Base-by-base conservation (phyloP, 306 rosid species). In the Pyrus pyrifolia region DNA sequence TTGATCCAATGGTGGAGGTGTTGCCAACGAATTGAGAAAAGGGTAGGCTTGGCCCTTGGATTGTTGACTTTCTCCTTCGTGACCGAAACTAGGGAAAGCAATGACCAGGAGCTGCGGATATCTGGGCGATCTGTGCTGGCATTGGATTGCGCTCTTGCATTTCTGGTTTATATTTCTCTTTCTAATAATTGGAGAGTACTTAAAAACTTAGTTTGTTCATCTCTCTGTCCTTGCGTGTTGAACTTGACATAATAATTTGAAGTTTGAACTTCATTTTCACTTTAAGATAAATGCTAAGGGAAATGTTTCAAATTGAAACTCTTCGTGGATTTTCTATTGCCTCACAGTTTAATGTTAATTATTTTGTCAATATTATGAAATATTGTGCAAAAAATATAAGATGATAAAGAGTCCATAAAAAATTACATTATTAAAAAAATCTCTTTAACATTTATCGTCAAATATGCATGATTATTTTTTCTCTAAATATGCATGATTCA, bases 391-490 rank as follows among this genome's bases (percentile, higher is more conserved):
- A 38, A 38, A 38, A 38, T 38, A 38, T 7, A 2, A 38, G 10
- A 0, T 38, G 2, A 7, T 38, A 38, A 0, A 38, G 0, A 38
- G 0, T 35, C 0, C 0, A 35, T 9, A 0, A 35, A 38, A 0
- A 38, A 0, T 38, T 38, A 38, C 9, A 38, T 0, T 38, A 7
- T 38, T 38, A 0, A 38, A 38, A 7, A 0, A 38, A 0, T 38
- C 0, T 0, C 0, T 0, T 7, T 38, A 38, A 8, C 2, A 7
- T 35, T 35, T 38, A 38, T 38, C 0, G 2, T 38, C 42, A 38
- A 38, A 38, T 38, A 38, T 38, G 9, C 42, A 38, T 6, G 42
- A 38, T 38, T 38, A 35, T 35, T 35, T 35, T 35, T 6, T 6
- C 40, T 35, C 8, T 35, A 49, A 49, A 49, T 15, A 49, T 49